phyloP scores from a whole-genome alignment of 106 monocot species.

The Vanilla planifolia region DNA sequence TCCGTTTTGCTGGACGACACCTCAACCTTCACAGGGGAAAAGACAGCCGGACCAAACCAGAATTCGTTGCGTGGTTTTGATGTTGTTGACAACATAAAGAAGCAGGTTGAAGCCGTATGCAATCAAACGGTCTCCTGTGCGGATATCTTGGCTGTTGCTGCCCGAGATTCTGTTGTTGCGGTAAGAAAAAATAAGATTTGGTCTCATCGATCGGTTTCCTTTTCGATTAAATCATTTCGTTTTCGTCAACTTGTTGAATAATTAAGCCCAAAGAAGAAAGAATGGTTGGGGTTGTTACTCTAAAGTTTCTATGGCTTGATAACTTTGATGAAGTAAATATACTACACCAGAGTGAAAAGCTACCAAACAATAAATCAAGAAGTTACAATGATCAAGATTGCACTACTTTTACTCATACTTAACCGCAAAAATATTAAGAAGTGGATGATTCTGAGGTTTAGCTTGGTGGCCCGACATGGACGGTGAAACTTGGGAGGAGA shows the following conservation, averaged over 20 bases:
- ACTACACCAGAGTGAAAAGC: too few relatives aligned
- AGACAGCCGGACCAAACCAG: constrained; percentile 31
- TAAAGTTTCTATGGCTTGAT: too few relatives aligned
- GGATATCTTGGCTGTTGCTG: constrained; percentile 51
- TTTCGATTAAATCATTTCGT: too few relatives aligned
- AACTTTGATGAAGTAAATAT: too few relatives aligned
- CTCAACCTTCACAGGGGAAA: constrained; percentile 35
- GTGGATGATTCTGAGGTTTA: too few relatives aligned
- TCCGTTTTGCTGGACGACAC: constrained; percentile 42
- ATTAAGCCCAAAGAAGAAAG: too few relatives aligned
- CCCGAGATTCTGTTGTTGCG: constrained; percentile 50
- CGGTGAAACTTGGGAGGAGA: constrained; percentile 58
- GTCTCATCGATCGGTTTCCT: not conserved
- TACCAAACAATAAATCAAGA: too few relatives aligned
- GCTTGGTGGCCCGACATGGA: constrained; percentile 77
- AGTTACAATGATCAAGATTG: too few relatives aligned
- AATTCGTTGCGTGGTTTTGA: constrained; percentile 40
- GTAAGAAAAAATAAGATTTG: constrained; percentile 22
- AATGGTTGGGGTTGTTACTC: too few relatives aligned
- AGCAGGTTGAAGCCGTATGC: constrained; percentile 32
- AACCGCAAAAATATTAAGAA: too few relatives aligned
- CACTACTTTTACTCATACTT: too few relatives aligned
- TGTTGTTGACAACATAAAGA: constrained; percentile 38
- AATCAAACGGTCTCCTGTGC: constrained; percentile 40
- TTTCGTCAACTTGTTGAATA: too few relatives aligned